Conservation (phyloP, 1,139 yeast species). For the Debaryomyces coudertii region DNA sequence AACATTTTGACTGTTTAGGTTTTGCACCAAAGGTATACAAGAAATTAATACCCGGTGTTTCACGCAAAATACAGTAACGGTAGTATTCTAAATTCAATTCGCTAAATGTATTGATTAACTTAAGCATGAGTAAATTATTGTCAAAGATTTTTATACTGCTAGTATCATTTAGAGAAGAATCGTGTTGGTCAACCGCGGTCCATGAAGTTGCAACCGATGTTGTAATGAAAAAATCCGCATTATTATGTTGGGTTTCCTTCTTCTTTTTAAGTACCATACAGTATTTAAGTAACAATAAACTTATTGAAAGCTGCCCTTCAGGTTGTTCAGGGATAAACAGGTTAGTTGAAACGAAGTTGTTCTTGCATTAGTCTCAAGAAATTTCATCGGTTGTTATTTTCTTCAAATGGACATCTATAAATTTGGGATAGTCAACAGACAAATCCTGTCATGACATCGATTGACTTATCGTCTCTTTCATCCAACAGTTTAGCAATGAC, state of each 20-base stretch:
- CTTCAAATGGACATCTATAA: slow-evolving; percentile 30
- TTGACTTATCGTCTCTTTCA: slow-evolving; percentile 16
- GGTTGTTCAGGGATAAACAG: slow-evolving; percentile 33
- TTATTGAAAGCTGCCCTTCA: slow-evolving; percentile 38
- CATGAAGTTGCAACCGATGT: slow-evolving; percentile 28
- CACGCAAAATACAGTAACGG: slow-evolving; percentile 38
- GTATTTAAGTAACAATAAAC: slow-evolving; percentile 39
- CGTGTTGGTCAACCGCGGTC: slow-evolving; percentile 23
- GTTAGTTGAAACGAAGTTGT: slow-evolving; percentile 37
- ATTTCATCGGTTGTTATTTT: slow-evolving; percentile 19
- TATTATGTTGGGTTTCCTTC: slow-evolving; percentile 37
- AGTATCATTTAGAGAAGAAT: slow-evolving; percentile 28
- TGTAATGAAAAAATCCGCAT: slow-evolving; percentile 42
- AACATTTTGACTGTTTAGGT: slow-evolving; percentile 30
- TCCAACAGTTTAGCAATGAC: slow-evolving; percentile 9
- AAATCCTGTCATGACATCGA: slow-evolving; percentile 33
- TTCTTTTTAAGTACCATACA: slow-evolving; percentile 36
- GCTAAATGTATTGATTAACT: slow-evolving; percentile 38
- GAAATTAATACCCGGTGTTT: slow-evolving; percentile 30
- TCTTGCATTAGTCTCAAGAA: slow-evolving; percentile 39
- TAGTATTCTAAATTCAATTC: slow-evolving; percentile 40
- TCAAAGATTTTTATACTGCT: slow-evolving; percentile 38
- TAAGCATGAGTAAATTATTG: slow-evolving; percentile 44
- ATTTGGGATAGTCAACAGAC: slow-evolving; percentile 33
- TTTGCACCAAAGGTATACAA: slow-evolving; percentile 29